Base-by-base conservation (phyloP, 2,329 filamentous ascomycete species). In the Fusarium coicis region DNA sequence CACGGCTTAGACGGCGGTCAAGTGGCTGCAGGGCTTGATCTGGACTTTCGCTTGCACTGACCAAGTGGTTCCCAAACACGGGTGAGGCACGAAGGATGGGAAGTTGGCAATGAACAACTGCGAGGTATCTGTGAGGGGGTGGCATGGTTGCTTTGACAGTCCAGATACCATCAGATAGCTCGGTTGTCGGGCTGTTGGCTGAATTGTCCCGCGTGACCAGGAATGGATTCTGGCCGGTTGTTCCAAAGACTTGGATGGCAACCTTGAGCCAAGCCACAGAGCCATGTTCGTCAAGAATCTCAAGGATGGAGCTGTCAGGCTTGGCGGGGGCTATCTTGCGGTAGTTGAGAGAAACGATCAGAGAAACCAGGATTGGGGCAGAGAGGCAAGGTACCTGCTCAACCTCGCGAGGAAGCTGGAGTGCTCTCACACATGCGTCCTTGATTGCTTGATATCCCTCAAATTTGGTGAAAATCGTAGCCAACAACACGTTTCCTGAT, bases 381-480 rank as follows among this genome's bases (percentile, higher is more conserved):
- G 39, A 12, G 39, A 40, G 39, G 39, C 39, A 40, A 40, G 21
- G 39, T 26, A 26, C 26, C 26, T 26, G 26, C 26, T 26, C 26
- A 6, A 4, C 26, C 26, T 26, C 6, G 39, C 39, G 39, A 40
- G 39, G 39, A 15, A 40, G 0, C 2, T 0, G 21, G 21, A 40
- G 21, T 0, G 39, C 21, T 0, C 1, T 15, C 39, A 1, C 1
- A 5, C 39, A 40, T 40, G 39, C 39, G 1, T 40, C 1, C 39
- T 40, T 40, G 39, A 40, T 40, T 0, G 12, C 5, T 12, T 1
- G 39, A 15, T 40, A 40, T 40, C 39, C 39, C 1, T 40, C 39
- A n/a, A 40, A 40, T 9, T n/a, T 21, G 39, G 39, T n/a, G 12
- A 40, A 40, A 9, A n/a, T n/a, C 4, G 21, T n/a, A 40, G 12